Conservation (phyloP, 192 early-diverging fungal genomes). For the Podila horticola region DNA sequence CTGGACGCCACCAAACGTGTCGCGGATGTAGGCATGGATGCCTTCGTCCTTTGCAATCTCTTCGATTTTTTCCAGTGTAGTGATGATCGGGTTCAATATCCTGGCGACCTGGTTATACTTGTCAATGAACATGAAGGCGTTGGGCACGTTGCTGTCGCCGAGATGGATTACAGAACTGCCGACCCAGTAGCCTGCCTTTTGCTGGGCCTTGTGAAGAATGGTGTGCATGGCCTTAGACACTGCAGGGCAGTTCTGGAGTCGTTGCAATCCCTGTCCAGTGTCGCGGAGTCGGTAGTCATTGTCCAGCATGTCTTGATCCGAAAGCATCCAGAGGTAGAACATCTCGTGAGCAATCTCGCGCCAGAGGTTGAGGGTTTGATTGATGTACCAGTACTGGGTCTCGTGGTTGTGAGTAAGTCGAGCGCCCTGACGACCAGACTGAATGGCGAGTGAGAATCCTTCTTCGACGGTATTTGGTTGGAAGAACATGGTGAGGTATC, state of each 20-base stretch:
- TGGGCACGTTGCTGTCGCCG: conserved; percentile 98
- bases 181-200: conserved; percentile 88
- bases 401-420: conserved; percentile 93
- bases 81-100: conserved; percentile 91
- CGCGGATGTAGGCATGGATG: conserved; percentile 73
- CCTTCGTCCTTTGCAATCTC: conserved; percentile 65
- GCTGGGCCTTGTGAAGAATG: conserved; percentile 89
- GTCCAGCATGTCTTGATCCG: conserved; percentile 88
- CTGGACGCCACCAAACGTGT: conserved; percentile 73
- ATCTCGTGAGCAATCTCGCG: conserved; percentile 96
- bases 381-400: conserved; percentile 83
- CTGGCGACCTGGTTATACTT: conserved; percentile 98
- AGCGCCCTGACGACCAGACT: conserved; percentile 82
- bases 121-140: conserved; percentile 98
- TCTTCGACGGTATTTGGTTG: conserved; percentile 68
- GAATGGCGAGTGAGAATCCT: conserved; percentile 82
- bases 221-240: conserved; percentile 89
- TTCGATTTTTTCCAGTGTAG: conserved; percentile 79
- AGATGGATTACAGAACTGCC: conserved; percentile 97
- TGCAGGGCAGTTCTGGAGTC: conserved; percentile 89
- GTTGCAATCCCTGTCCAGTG: conserved; percentile 97
- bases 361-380: conserved; percentile 95
- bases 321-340: conserved; percentile 94
- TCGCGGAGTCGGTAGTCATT: conserved; percentile 92
- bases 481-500: conserved; percentile 81